A percentile compares a stretch with the other conserved stretches of the same genome.
Evolutionary conservation across 805 yeast genomes (phyloP).

Genomic region (Kluyveromyces lactis): DNA sequence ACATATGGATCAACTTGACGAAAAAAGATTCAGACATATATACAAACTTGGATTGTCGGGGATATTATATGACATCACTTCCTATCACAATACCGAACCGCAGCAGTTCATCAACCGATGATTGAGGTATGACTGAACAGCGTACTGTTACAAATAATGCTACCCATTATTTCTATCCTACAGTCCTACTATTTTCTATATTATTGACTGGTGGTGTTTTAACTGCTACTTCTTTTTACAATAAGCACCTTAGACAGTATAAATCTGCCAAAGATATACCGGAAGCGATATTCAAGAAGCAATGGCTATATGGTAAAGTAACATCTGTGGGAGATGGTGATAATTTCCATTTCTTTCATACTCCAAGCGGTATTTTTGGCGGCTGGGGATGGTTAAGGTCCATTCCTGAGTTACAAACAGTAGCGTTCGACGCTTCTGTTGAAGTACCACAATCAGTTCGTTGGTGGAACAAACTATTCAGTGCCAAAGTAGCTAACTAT

Average conservation of each 20-base stretch:
- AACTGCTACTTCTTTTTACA: conserved; percentile 37
- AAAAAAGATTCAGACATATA: too few species aligned
- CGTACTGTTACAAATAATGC: conserved; percentile 2
- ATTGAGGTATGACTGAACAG: conserved; percentile 7
- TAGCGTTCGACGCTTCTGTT: not conserved
- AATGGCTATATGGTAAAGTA: conserved; percentile 59
- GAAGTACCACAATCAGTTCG: not conserved
- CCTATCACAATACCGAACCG: too few species aligned
- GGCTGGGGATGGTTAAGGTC: conserved; percentile 93
- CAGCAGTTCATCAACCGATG: too few species aligned
- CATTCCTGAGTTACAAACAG: conserved; percentile 44
- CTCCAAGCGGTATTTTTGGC: conserved; percentile 79
- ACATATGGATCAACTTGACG: not conserved
- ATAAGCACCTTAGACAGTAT: conserved; percentile 40
- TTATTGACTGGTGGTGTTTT: conserved; percentile 33
- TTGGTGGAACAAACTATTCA: conserved; percentile 2
- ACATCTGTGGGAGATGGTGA: conserved; percentile 95
- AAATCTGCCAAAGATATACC: conserved; percentile 47
- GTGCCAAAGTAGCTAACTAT: not conserved
- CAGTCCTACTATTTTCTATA: conserved; percentile 24
- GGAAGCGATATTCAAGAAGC: conserved; percentile 31
- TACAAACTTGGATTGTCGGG: too few species aligned
- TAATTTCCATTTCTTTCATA: conserved; percentile 83
- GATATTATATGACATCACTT: too few species aligned
- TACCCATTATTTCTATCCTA: conserved; percentile 12